These are phyloP conservation scores for Isatis lusitanica DNA, from an alignment of 441 rosid genomes.

Conservation along the genomic window DNA sequence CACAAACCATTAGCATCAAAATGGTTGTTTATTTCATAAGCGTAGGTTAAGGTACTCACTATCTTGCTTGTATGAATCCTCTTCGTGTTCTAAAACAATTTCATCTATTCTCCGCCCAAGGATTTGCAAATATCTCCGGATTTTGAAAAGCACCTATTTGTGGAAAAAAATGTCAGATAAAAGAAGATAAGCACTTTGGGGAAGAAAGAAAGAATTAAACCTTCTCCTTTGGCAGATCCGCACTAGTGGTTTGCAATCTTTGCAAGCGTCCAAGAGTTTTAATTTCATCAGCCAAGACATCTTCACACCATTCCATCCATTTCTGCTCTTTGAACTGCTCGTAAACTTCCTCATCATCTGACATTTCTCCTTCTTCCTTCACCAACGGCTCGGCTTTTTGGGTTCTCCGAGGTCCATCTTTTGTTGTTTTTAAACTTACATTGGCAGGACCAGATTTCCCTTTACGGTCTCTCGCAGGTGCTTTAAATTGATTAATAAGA, in stretches of 20 bases:
- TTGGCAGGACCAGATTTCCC: slow-evolving; percentile 52
- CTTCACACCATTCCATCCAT: slow-evolving; percentile 99
- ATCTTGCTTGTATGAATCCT: slow-evolving; percentile 74
- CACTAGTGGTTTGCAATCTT: slow-evolving; percentile 90
- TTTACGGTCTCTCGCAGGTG: slow-evolving; percentile 53
- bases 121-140: slow-evolving; percentile 89
- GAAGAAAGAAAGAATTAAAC: slow-evolving; percentile 28
- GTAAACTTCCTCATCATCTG: slow-evolving; percentile 84
- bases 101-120: slow-evolving; percentile 83
- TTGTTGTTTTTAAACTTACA: slow-evolving; percentile 40
- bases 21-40: background rate
- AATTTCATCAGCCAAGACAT: slow-evolving; percentile 76
- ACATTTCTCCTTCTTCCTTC: slow-evolving; percentile 99
- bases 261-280: slow-evolving; percentile 85
- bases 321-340: slow-evolving; percentile 97
- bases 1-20: background rate
- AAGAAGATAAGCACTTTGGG: background rate
- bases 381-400: slow-evolving; percentile 68
- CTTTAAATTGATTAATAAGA: slow-evolving; percentile 42
- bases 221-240: slow-evolving; percentile 94
- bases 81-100: slow-evolving; percentile 71
- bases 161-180: background rate
- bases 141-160: slow-evolving; percentile 83
- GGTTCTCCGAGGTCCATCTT: slow-evolving; percentile 58
- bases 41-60: slow-evolving; percentile 59